Evolutionary conservation across 495 filamentous ascomycete species (phyloP), one percentile per base, ranked within the genome.

Genomic region (Thozetella sp.): DNA sequence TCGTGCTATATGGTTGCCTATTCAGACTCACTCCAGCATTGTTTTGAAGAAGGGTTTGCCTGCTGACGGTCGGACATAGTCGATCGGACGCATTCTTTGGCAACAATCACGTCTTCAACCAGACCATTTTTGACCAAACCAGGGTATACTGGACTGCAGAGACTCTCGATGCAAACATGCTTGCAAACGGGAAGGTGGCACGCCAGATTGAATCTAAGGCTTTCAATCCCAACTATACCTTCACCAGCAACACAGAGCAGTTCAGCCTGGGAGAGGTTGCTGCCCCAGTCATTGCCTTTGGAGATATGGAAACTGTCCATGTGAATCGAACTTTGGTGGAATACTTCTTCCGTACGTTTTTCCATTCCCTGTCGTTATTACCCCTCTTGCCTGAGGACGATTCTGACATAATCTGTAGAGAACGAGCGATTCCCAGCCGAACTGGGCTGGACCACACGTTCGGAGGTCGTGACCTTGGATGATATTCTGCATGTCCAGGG

Each of bases 81-180:
- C 75, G 76, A 26, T 30, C 64, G 1, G 77, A 80, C 53, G 70
- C 70, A 20, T 76, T 62, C 68, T 76, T 74, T 48, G 77, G 77
- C 17, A 75, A 74, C 57, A 78, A 78, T 57, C 72, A 77, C 48
- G 25, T 74, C 65, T 79, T 80, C 65, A 78, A 79, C 62, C 53
- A 67, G 34, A 73, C 71, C 10, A 62, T 79, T 55, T 80, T 80
- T 65, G 64, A 72, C 30, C 59, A 72, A 22, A 75, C 75, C 1
- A 64, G 56, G 23, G 13, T 30, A 13, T 79, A 72, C 58, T 79
- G 74, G 75, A 74, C 68, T 15, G 58, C 22, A 2, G 43, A 60
- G 11, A 63, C 69, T 26, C 53, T 83, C 1, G 69, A 69, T 12
- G 67, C 68, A 1, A 53, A 68, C 2, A 74, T 73, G 72, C 61